Conservation (phyloP, 2,329 filamentous ascomycete species). For the Hypoxylon rubiginosum region DNA sequence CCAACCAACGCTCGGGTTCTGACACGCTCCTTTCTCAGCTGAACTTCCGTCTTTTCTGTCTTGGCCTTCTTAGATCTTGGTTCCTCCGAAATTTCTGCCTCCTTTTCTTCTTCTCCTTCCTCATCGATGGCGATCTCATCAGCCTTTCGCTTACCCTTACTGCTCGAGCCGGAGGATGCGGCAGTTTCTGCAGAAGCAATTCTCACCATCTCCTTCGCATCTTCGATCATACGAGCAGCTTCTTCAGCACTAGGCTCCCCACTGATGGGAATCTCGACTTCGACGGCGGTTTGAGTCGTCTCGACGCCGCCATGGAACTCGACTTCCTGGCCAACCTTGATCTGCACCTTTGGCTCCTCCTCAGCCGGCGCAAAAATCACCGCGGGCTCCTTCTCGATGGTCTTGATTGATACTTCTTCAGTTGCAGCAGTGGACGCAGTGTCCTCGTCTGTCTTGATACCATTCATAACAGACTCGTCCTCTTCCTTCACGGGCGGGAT, state of each 20-base stretch:
- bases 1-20: slow-evolving; percentile 88
- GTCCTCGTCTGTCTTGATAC: slow-evolving; percentile 62
- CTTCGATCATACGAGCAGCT: slow-evolving; percentile 84
- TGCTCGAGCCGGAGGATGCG: slow-evolving; percentile 56
- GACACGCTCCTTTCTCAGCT: slow-evolving; percentile 87
- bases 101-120: slow-evolving; percentile 67
- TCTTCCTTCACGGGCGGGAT: slow-evolving; percentile 49
- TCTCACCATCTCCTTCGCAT: slow-evolving; percentile 90
- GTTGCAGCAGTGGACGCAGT: slow-evolving; percentile 60
- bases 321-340: slow-evolving; percentile 75
- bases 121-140: slow-evolving; percentile 78
- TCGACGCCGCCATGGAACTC: slow-evolving; percentile 68
- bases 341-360: slow-evolving; percentile 73
- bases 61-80: slow-evolving; percentile 80
- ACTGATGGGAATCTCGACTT: slow-evolving; percentile 78
- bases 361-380: slow-evolving; percentile 65
- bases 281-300: slow-evolving; percentile 78
- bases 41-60: slow-evolving; percentile 85
- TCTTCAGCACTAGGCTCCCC: slow-evolving; percentile 82
- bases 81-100: slow-evolving; percentile 60
- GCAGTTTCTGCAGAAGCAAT: slow-evolving; percentile 70
- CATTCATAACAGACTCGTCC: slow-evolving; percentile 48
- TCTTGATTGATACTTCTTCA: slow-evolving; percentile 58
- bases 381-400: slow-evolving; percentile 64
- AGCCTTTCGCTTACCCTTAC: slow-evolving; percentile 79